Percentiles rank a stretch among this genome's conserved stretches.
These are phyloP conservation scores for Prorocentrum cordatum DNA, from an alignment of 169 alveolate species.

Conservation along the genomic window DNA sequence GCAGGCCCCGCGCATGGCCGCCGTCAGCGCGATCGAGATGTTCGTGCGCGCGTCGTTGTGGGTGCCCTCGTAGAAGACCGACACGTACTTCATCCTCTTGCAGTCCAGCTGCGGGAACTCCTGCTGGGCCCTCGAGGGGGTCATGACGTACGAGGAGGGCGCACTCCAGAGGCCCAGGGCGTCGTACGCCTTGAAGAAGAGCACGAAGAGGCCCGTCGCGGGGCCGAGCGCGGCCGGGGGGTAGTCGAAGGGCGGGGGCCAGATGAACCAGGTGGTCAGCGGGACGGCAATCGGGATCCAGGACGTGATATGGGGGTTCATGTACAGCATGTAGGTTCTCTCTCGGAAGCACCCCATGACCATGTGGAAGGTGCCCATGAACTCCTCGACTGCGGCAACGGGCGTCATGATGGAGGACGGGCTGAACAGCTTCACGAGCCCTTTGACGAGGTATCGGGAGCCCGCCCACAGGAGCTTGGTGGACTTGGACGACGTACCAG, in stretches of 20 bases:
- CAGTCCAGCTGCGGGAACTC: constrained; percentile 52
- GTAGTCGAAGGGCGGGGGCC: constrained; percentile 69
- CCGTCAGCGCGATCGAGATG: constrained; percentile 65
- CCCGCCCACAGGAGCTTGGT: constrained; percentile 95
- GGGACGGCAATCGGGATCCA: constrained; percentile 69
- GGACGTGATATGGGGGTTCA: constrained; percentile 52
- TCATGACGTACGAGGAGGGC: constrained; percentile 47
- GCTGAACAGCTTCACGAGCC: constrained; percentile 71
- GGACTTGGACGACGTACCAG: constrained; percentile 84
- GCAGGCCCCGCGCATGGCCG: constrained; percentile 74
- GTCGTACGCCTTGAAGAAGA: constrained; percentile 38
- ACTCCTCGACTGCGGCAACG: neutral
- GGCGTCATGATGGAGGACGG: constrained; percentile 17
- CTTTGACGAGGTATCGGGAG: constrained; percentile 86
- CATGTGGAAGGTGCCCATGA: neutral
- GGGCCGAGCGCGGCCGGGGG: constrained; percentile 69
- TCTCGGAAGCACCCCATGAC: constrained; percentile 59
- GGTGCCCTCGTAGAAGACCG: constrained; percentile 68
- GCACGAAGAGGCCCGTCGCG: constrained; percentile 14
- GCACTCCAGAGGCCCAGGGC: neutral
- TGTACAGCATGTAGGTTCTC: constrained; percentile 47
- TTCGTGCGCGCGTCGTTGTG: constrained; percentile 70
- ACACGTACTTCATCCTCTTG: constrained; percentile 52
- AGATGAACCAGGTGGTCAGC: constrained; percentile 47
- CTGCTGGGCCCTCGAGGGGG: neutral